A percentile compares a stretch with the other conserved stretches of the same genome.
Evolutionary conservation across 2,329 filamentous ascomycete species (phyloP).

Genomic region (Colletotrichum plurivorum): DNA sequence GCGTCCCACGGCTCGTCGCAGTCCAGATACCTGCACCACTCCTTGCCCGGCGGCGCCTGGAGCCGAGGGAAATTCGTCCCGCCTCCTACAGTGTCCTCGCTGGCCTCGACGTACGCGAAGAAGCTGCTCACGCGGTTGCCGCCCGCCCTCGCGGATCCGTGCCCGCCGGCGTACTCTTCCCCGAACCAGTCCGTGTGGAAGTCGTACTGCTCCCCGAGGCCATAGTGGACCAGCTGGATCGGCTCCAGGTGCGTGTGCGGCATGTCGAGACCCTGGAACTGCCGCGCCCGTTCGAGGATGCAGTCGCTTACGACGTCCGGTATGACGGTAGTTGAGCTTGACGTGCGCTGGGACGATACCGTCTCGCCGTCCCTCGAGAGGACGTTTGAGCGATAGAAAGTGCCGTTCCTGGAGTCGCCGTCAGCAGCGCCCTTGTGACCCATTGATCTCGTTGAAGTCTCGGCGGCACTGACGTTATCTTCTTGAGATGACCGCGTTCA

Average conservation of each 20-base stretch:
- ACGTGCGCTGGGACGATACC: slow-evolving; percentile 49
- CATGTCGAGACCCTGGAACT: slow-evolving; percentile 55
- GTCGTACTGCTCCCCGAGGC: slow-evolving; percentile 54
- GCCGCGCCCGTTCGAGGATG: slow-evolving; percentile 55
- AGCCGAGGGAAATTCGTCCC: slow-evolving; percentile 58
- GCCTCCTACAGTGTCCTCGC: slow-evolving; percentile 54
- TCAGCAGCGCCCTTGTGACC: neutral
- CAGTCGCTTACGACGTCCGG: slow-evolving; percentile 53
- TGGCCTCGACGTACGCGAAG: slow-evolving; percentile 55
- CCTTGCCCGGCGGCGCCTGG: slow-evolving; percentile 49
- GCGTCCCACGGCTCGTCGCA: slow-evolving; percentile 57
- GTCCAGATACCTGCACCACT: slow-evolving; percentile 56
- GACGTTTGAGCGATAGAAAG: slow-evolving; percentile 54
- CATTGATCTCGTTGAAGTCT: neutral
- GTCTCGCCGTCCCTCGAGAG: slow-evolving; percentile 48
- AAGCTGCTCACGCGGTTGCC: slow-evolving; percentile 57
- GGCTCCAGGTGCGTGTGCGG: slow-evolving; percentile 53
- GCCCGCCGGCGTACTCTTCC: slow-evolving; percentile 23
- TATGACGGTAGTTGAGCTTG: slow-evolving; percentile 54
- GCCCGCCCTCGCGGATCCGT: slow-evolving; percentile 49
- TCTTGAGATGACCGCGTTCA: slow-evolving; percentile 52
- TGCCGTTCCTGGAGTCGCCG: slow-evolving; percentile 49
- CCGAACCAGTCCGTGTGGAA: slow-evolving; percentile 60
- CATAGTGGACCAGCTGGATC: slow-evolving; percentile 57
- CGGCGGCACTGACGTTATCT: slow-evolving; percentile 48